Evolutionary conservation across 306 rosid genomes (phyloP), one percentile per base, ranked within the genome.

Genomic region (Trifolium repens): DNA sequence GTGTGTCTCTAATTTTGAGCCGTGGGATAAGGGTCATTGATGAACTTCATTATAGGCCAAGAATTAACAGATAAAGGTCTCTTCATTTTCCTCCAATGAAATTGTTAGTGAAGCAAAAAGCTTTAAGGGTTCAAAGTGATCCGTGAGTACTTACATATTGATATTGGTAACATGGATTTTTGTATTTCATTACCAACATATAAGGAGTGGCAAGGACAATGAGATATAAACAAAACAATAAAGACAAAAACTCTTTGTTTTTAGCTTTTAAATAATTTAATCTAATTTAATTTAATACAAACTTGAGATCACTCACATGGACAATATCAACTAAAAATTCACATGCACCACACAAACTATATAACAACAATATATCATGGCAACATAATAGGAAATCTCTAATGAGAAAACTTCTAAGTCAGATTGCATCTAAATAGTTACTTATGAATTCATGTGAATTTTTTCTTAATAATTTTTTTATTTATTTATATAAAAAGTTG

Each of bases 181-280:
- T 27, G 63, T 70, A 75, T 34, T 69, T 34, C 58, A 26, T 50
- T 62, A 85, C 75, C 10, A 47, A 78, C 63, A 65, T 76, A 77
- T 77, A 73, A 54, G 61, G 60, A 67, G 35, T 62, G 37, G 79
- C 40, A 74, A 82, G 47, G 77, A 32, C 73, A 47, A 35, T 73
- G 26, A 16, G 32, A 77, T 68, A 39, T 65, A 81, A 69, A 81
- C 78, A 77, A 69, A 81, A 3, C 8, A 44, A 50, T 27, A 70
- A 57, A 30, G 87, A 85, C 90, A 78, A 77, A 79, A n/a, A n/a
- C 4, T n/a, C 78, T 78, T 80, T 85, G 86, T 84, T 81, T 77
- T 40, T 70, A 61, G 34, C 52, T 43, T 72, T 67, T 58, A 55
- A 26, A 19, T 47, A 12, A 46, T 46, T 12, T 16, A 27, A 27